Conservation (phyloP, 306 rosid genomes). For the Gleditsia sinensis region DNA sequence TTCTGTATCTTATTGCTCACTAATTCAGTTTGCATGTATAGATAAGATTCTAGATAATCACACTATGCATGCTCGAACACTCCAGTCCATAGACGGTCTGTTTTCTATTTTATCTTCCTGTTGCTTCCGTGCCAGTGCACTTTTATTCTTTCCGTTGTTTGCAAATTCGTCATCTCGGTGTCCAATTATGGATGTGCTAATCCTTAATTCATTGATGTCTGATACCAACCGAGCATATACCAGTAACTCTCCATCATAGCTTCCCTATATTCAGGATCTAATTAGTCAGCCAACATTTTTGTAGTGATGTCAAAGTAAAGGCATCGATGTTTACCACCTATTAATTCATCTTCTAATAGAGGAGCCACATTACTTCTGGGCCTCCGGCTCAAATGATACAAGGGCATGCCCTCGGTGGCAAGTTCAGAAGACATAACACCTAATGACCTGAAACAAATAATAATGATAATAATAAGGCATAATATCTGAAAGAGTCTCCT, state of each 20-base stretch:
- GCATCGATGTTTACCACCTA: neutral
- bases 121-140: constrained; percentile 28
- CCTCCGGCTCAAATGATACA: constrained; percentile 6
- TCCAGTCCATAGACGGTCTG: neutral
- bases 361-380: neutral
- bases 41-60: neutral
- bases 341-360: constrained; percentile 2
- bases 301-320: constrained; percentile 3
- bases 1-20: neutral
- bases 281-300: neutral
- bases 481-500: neutral
- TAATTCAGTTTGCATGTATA: neutral
- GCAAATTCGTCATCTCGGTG: constrained; percentile 17
- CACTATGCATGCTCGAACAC: constrained; percentile 2
- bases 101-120: constrained; percentile 19
- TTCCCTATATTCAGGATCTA: neutral
- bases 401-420: neutral
- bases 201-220: constrained; percentile 7
- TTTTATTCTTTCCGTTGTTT: constrained; percentile 22
- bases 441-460: too few relatives aligned
- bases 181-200: constrained; percentile 6
- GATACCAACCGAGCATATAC: constrained; percentile 7
- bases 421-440: neutral
- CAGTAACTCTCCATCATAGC: neutral
- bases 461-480: too few relatives aligned